phyloP scores from a whole-genome alignment of 1,284 basidiomycete genomes.

The Pascua sp. region DNA sequence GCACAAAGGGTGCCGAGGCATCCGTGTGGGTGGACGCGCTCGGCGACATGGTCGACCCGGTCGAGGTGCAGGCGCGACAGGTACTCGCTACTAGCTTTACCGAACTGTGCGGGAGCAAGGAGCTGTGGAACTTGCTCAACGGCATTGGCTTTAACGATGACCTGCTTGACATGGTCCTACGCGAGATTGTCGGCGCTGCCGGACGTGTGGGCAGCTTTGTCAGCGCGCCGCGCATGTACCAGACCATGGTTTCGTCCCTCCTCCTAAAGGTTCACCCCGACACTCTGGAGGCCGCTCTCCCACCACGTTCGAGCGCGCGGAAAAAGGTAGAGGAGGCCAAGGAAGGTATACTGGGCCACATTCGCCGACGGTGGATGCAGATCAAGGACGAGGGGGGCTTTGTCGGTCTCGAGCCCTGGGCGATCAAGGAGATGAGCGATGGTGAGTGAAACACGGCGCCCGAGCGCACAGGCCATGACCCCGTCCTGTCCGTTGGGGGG shows the following conservation, averaged over 20 bases:
- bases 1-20: constrained; percentile 45
- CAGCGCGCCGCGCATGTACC: constrained; percentile 64
- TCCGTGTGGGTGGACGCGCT: constrained; percentile 67
- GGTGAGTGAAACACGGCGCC: constrained; percentile 54
- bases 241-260: constrained; percentile 70
- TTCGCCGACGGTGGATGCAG: constrained; percentile 65
- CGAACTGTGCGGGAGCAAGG: constrained; percentile 61
- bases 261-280: constrained; percentile 66
- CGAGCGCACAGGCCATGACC: not conserved
- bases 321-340: constrained; percentile 67
- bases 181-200: constrained; percentile 58
- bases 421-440: constrained; percentile 78
- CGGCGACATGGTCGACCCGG: constrained; percentile 61
- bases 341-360: constrained; percentile 56
- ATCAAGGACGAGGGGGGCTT: constrained; percentile 77
- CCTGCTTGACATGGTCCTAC: constrained; percentile 66
- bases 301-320: constrained; percentile 62
- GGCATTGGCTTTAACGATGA: constrained; percentile 67
- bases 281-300: constrained; percentile 59
- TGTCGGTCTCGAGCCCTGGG: constrained; percentile 74
- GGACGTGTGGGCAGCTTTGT: constrained; percentile 54
- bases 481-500: no score
- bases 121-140: constrained; percentile 69
- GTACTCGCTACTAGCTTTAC: constrained; percentile 59
- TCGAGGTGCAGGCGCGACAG: constrained; percentile 61